A percentile compares a stretch with the other conserved stretches of the same genome.
phyloP scores from a whole-genome alignment of 2,329 filamentous ascomycete genomes.

The Colletotrichum endophyticum region DNA sequence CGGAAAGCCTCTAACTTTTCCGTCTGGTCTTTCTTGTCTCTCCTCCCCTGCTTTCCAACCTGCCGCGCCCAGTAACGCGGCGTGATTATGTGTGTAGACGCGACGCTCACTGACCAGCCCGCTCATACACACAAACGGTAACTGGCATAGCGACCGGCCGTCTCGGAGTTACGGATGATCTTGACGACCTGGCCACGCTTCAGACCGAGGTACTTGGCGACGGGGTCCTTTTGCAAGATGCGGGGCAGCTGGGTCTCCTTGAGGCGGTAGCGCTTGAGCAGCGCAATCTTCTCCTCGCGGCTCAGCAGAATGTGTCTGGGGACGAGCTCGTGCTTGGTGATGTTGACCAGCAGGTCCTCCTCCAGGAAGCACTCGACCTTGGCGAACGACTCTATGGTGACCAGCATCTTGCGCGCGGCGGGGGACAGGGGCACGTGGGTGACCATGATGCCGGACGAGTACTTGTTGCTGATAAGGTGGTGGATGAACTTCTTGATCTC shows the following conservation, averaged over 20 bases:
- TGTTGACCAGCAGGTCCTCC: constrained; percentile 95
- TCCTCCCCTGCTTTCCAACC: background rate
- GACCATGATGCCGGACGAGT: constrained; percentile 90
- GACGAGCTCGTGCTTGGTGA: constrained; percentile 96
- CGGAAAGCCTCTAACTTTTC: background rate
- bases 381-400: constrained; percentile 74
- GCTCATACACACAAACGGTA: constrained; percentile 74
- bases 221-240: constrained; percentile 89
- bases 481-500: constrained; percentile 91
- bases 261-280: constrained; percentile 88
- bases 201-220: constrained; percentile 89
- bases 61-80: background rate
- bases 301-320: constrained; percentile 92
- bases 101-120: background rate
- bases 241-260: constrained; percentile 97
- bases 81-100: background rate
- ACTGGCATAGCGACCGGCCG: constrained; percentile 94
- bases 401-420: constrained; percentile 86
- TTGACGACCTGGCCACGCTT: constrained; percentile 95
- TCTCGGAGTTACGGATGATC: constrained; percentile 96
- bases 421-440: constrained; percentile 82
- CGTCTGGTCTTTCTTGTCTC: background rate
- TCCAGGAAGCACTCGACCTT: constrained; percentile 95
- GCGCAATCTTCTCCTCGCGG: constrained; percentile 83
- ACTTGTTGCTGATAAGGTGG: constrained; percentile 78